Evolutionary conservation across 2,329 filamentous ascomycete species (phyloP).

Genomic region (Colletotrichum sojae): DNA sequence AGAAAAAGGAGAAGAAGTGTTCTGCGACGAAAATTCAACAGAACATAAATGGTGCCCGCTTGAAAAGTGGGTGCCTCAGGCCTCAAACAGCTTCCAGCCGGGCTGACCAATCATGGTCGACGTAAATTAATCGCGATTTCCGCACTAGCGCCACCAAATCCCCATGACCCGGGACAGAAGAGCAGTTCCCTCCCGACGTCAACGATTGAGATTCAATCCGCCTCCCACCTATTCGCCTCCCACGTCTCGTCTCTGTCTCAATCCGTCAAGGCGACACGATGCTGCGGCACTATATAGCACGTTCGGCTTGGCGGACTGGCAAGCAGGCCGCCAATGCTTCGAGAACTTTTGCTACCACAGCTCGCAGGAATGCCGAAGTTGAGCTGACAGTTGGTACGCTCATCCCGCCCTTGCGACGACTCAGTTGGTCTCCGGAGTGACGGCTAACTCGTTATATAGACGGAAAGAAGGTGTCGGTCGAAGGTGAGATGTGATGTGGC

Average conservation of each 20-base stretch:
- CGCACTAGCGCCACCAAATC: slow-evolving; percentile 56
- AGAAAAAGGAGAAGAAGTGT: slow-evolving; percentile 55
- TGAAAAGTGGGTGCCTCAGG: slow-evolving; percentile 53
- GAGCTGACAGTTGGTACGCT: slow-evolving; percentile 91
- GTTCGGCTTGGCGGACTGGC: slow-evolving; percentile 77
- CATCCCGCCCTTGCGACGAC: slow-evolving; percentile 36
- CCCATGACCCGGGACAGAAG: slow-evolving; percentile 49
- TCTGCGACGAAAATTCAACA: slow-evolving; percentile 38
- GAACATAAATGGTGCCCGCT: slow-evolving; percentile 26
- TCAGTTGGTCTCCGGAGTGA: slow-evolving; percentile 48
- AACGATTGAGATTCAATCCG: slow-evolving; percentile 57
- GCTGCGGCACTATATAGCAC: slow-evolving; percentile 77
- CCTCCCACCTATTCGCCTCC: slow-evolving; percentile 45
- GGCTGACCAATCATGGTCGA: slow-evolving; percentile 57
- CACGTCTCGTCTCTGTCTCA: slow-evolving; percentile 55
- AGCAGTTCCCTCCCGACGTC: slow-evolving; percentile 56
- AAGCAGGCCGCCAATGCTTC: slow-evolving; percentile 72
- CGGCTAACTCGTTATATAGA: slow-evolving; percentile 69
- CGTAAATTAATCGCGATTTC: slow-evolving; percentile 60
- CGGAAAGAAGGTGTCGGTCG: slow-evolving; percentile 98
- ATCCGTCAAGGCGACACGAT: slow-evolving; percentile 74
- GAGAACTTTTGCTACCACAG: slow-evolving; percentile 86
- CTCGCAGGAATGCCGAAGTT: slow-evolving; percentile 87
- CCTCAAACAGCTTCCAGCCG: slow-evolving; percentile 43
- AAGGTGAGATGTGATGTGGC: slow-evolving; percentile 72